A percentile compares a stretch with the other conserved stretches of the same genome.
phyloP scores from a whole-genome alignment of 2,329 filamentous ascomycete species.

The Penicillium sp. region DNA sequence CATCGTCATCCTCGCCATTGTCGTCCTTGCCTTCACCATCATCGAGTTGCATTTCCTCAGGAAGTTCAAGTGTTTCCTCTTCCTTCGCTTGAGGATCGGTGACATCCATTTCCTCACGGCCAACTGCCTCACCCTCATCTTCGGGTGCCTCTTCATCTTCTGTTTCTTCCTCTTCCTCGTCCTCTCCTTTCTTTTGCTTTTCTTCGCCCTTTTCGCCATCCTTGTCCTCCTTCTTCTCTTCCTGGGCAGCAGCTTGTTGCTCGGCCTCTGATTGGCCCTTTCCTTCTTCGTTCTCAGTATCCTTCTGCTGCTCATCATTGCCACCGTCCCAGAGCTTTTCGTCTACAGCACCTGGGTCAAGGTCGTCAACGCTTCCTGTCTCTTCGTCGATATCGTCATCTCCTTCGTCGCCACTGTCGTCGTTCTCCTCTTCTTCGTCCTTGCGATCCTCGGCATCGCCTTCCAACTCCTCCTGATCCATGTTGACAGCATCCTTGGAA shows the following conservation, averaged over 20 bases:
- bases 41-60: constrained; percentile 83
- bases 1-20: constrained; percentile 43
- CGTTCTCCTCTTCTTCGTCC: constrained; percentile 51
- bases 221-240: constrained; percentile 45
- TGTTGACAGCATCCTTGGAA: constrained; percentile 49
- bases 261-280: constrained; percentile 53
- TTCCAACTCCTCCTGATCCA: constrained; percentile 83
- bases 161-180: constrained; percentile 57
- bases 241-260: constrained; percentile 60
- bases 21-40: constrained; percentile 61
- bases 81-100: constrained; percentile 76
- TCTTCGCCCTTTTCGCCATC: constrained; percentile 40
- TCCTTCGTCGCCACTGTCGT: constrained; percentile 61
- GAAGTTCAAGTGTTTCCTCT: constrained; percentile 76
- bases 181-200: constrained; percentile 54
- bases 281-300: constrained; percentile 72
- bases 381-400: constrained; percentile 80
- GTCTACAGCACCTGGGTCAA: constrained; percentile 85
- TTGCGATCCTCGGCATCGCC: constrained; percentile 69
- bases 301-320: constrained; percentile 61
- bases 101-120: constrained; percentile 63
- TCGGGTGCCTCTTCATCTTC: constrained; percentile 53
- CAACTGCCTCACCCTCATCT: constrained; percentile 61
- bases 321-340: constrained; percentile 99
- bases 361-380: constrained; percentile 82